Percentiles rank a stretch among this genome's conserved stretches.
Evolutionary conservation across 2,329 filamentous ascomycete genomes (phyloP).

Genomic region (Hyphodiscus sp.): DNA sequence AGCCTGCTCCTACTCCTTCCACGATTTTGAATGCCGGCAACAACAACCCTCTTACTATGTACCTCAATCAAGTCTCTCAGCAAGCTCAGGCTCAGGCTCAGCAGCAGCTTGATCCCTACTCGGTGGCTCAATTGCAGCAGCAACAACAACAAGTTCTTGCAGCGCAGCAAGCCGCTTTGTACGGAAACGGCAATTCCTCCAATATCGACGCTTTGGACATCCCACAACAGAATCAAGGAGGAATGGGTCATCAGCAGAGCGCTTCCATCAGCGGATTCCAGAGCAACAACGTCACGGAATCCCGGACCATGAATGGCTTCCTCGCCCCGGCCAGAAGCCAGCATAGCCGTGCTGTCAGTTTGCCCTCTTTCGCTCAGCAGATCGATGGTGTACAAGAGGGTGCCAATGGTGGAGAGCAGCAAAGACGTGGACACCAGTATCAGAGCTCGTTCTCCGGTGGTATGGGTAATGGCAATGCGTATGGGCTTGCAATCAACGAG

Average conservation of each 20-base stretch:
- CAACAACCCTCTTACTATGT: constrained; percentile 89
- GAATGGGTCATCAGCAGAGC: constrained; percentile 57
- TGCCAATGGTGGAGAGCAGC: constrained; percentile 32
- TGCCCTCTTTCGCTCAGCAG: constrained; percentile 65
- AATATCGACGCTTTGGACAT: constrained; percentile 52
- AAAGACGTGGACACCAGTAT: constrained; percentile 57
- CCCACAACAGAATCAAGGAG: constrained; percentile 50
- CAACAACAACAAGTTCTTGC: constrained; percentile 66
- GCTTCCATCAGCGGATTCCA: constrained; percentile 58
- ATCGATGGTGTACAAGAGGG: constrained; percentile 50
- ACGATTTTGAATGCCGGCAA: constrained; percentile 70
- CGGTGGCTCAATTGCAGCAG: constrained; percentile 39
- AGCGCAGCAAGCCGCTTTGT: constrained; percentile 74
- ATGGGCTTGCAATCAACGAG: constrained; percentile 56
- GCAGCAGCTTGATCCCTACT: constrained; percentile 38
- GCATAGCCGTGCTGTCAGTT: constrained; percentile 69
- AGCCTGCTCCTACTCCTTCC: constrained; percentile 55
- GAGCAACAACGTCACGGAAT: constrained; percentile 42
- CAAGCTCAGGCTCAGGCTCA: constrained; percentile 65
- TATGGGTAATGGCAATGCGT: constrained; percentile 35
- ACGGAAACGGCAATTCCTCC: constrained; percentile 59
- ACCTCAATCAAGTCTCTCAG: constrained; percentile 75
- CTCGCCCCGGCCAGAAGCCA: constrained; percentile 64
- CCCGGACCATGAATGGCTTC: constrained; percentile 66
- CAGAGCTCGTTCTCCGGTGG: constrained; percentile 47